A percentile compares a stretch with the other conserved stretches of the same genome.
phyloP scores from a whole-genome alignment of 2,329 filamentous ascomycete species.

The Acarospora socialis region DNA sequence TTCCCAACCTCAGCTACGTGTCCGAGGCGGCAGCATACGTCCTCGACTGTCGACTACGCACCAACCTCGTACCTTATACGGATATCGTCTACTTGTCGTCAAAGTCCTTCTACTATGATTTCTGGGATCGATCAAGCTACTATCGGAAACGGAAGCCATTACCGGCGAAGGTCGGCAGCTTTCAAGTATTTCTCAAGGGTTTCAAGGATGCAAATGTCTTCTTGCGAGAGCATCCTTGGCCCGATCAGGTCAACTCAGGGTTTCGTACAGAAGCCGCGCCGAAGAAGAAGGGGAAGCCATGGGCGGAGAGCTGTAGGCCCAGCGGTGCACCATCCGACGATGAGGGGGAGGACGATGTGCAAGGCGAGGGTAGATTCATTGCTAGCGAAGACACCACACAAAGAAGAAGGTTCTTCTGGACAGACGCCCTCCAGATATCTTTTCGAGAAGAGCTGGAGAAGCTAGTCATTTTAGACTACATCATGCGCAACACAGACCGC shows the following conservation, averaged over 20 bases:
- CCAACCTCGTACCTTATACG: slow-evolving; percentile 88
- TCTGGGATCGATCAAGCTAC: slow-evolving; percentile 83
- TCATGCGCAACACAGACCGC: slow-evolving; percentile 96
- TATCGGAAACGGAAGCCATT: slow-evolving; percentile 77
- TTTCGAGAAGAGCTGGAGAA: slow-evolving; percentile 95
- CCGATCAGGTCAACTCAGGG: slow-evolving; percentile 62
- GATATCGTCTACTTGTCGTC: slow-evolving; percentile 89
- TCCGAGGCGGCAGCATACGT: slow-evolving; percentile 96
- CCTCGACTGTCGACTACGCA: slow-evolving; percentile 76
- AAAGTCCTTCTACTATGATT: slow-evolving; percentile 96
- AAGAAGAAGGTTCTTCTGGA: slow-evolving; percentile 60
- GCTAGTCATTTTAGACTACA: slow-evolving; percentile 92
- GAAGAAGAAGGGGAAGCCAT: slow-evolving; percentile 53
- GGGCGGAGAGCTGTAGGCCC: slow-evolving; percentile 73
- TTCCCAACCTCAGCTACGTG: slow-evolving; percentile 94
- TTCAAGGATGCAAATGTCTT: slow-evolving; percentile 97
- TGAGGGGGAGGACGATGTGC: slow-evolving; percentile 36
- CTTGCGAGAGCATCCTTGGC: slow-evolving; percentile 89
- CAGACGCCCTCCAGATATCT: slow-evolving; percentile 70
- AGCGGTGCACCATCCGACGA: slow-evolving; percentile 43
- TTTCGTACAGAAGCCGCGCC: slow-evolving; percentile 56
- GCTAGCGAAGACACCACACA: too few relatives aligned
- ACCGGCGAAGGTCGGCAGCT: slow-evolving; percentile 84
- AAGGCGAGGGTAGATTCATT: too few relatives aligned
- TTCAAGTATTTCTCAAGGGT: slow-evolving; percentile 92